Percentiles rank a stretch among this genome's conserved stretches.
Evolutionary conservation across 345 rosid species (phyloP).

Genomic region (Odontarrhena argentea): DNA sequence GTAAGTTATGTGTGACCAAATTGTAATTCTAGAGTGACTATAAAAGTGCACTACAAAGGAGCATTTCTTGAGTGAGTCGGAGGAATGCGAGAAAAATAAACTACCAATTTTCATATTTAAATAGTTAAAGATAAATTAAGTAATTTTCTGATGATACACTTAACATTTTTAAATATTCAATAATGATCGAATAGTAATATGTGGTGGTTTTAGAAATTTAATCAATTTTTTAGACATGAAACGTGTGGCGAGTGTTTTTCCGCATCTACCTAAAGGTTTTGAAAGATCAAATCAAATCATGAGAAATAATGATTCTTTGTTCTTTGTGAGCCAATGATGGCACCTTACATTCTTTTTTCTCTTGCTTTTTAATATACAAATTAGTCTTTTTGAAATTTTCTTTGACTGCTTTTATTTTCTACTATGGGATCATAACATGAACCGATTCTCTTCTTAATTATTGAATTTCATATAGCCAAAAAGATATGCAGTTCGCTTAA

Average conservation of each 20-base stretch:
- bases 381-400: slow-evolving; percentile 17
- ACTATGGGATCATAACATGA: slow-evolving; percentile 23
- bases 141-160: background rate
- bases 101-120: no score
- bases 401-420: slow-evolving; percentile 38
- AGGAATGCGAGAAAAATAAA: no score
- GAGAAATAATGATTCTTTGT: slow-evolving; percentile 30
- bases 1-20: no score
- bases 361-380: slow-evolving; percentile 21
- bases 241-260: slow-evolving; percentile 36
- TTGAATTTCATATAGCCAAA: slow-evolving; percentile 6
- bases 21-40: no score
- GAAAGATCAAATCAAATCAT: slow-evolving; percentile 40
- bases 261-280: slow-evolving; percentile 37
- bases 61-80: no score
- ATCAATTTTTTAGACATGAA: background rate
- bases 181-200: slow-evolving; percentile 11
- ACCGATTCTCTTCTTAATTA: slow-evolving; percentile 34
- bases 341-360: slow-evolving; percentile 7
- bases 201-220: background rate
- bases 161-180: background rate
- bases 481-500: slow-evolving; percentile 18
- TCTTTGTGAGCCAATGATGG: slow-evolving; percentile 38
- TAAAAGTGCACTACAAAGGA: no score
- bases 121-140: background rate